phyloP scores from a whole-genome alignment of 2,329 filamentous ascomycete species.

The Stromatinia cepivora region DNA sequence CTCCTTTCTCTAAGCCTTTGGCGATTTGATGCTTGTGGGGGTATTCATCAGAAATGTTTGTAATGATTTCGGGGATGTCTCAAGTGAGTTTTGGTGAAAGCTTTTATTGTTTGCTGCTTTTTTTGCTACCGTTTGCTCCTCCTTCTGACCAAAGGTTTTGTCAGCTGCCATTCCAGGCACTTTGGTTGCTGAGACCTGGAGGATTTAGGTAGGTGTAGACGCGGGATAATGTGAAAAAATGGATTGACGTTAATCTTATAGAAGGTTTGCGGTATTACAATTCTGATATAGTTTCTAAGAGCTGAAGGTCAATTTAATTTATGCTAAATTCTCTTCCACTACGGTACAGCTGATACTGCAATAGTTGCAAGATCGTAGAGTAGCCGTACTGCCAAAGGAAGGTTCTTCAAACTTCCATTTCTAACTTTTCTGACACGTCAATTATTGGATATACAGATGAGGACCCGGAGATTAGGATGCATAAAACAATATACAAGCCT shows the following conservation, averaged over 20 bases:
- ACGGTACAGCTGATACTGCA: not conserved
- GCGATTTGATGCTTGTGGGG: not conserved
- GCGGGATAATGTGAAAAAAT: not conserved
- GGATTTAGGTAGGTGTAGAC: too few species aligned
- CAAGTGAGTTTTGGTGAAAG: not conserved
- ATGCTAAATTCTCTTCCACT: not conserved
- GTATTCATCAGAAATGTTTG: not conserved
- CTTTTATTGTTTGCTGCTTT: accelerated
- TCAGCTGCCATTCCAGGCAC: not conserved
- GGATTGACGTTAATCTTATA: not conserved
- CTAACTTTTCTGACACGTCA: not conserved
- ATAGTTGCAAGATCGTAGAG: not conserved
- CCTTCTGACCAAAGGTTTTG: not conserved
- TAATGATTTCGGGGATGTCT: not conserved
- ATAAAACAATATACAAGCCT: too few species aligned
- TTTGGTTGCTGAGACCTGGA: not conserved
- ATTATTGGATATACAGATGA: not conserved
- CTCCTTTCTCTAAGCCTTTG: not conserved
- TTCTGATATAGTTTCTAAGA: too few species aligned
- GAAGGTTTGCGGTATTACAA: accelerated
- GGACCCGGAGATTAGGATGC: too few species aligned
- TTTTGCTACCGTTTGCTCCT: not conserved
- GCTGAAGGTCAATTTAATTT: accelerated
- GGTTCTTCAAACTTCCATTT: not conserved
- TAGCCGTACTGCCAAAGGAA: not conserved